These are phyloP conservation scores for Oxalis stricta DNA, from an alignment of 441 rosid genomes.

Conservation along the genomic window DNA sequence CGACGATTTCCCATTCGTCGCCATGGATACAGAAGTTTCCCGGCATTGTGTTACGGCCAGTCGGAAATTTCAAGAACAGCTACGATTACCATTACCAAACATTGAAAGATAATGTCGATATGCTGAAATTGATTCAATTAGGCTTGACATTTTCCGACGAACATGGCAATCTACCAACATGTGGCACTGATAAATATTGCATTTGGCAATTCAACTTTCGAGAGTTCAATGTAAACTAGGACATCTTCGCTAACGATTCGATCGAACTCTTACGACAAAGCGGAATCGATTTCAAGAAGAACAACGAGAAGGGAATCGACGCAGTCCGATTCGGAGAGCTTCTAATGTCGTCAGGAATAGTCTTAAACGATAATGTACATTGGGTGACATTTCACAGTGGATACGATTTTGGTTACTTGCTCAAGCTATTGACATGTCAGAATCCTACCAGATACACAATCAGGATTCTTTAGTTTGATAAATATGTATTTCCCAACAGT, in stretches of 20 bases:
- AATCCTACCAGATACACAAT: conserved; percentile 9
- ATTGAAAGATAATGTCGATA: conserved; percentile 38
- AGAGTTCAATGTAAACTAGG: conserved; percentile 30
- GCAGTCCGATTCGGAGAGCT: conserved; percentile 10
- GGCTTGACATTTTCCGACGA: conserved; percentile 56
- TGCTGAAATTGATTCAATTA: conserved; percentile 45
- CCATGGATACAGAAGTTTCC: too few relatives aligned
- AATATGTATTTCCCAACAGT: conserved; percentile 9
- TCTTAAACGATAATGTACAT: conserved; percentile 3
- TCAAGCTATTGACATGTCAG: conserved; percentile 9
- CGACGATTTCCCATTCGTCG: conserved; percentile 1
- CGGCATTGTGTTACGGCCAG: conserved; percentile 3
- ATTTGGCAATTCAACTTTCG: conserved; percentile 60
- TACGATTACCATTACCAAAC: conserved; percentile 46
- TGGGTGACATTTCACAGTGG: conserved; percentile 13
- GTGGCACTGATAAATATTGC: conserved; percentile 40
- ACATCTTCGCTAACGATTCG: conserved; percentile 34
- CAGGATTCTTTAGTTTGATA: conserved; percentile 8
- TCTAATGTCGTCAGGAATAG: conserved; percentile 11
- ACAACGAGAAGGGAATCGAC: conserved; percentile 5
- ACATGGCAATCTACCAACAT: conserved; percentile 42
- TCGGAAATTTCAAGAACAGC: conserved; percentile 11
- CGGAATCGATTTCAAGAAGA: conserved; percentile 27
- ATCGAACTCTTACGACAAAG: conserved; percentile 43
- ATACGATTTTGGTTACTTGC: conserved; percentile 48